Evolutionary conservation across 305 asterid species (phyloP).

Genomic region (Solanum hybrid): DNA sequence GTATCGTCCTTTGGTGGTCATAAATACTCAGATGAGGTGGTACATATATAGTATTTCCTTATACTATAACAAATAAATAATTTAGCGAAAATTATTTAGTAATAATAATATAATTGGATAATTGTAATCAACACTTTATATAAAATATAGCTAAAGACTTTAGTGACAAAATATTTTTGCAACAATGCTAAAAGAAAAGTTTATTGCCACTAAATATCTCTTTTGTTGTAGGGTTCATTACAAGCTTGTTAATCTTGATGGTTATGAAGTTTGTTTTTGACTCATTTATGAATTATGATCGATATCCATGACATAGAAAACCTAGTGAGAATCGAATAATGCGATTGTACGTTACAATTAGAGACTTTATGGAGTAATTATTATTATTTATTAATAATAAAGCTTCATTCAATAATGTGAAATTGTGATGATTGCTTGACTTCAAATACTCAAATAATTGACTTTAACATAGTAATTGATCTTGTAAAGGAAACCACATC

Average conservation of each 20-base stretch:
- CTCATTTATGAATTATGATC: not conserved
- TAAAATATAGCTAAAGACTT: not conserved
- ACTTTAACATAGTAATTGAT: not conserved
- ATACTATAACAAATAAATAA: not conserved
- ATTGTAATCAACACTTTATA: not conserved
- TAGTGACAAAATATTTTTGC: not conserved
- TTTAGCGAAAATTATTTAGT: too few species aligned
- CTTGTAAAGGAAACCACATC: conserved; percentile 1
- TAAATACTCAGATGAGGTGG: not conserved
- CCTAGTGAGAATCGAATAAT: not conserved
- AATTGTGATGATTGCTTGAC: not conserved
- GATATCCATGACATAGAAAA: not conserved
- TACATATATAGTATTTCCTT: not conserved
- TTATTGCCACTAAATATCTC: too few species aligned
- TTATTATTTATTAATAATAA: not conserved
- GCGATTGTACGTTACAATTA: not conserved
- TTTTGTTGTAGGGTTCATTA: too few species aligned
- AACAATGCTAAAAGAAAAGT: not conserved
- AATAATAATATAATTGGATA: too few species aligned
- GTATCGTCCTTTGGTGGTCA: not conserved
- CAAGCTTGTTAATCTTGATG: too few species aligned
- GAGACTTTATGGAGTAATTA: not conserved
- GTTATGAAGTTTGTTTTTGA: not conserved
- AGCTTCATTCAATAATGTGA: not conserved
- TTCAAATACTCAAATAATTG: not conserved